Base-by-base conservation (phyloP, 1,284 basidiomycete genomes). In the Marasmius sp. region DNA sequence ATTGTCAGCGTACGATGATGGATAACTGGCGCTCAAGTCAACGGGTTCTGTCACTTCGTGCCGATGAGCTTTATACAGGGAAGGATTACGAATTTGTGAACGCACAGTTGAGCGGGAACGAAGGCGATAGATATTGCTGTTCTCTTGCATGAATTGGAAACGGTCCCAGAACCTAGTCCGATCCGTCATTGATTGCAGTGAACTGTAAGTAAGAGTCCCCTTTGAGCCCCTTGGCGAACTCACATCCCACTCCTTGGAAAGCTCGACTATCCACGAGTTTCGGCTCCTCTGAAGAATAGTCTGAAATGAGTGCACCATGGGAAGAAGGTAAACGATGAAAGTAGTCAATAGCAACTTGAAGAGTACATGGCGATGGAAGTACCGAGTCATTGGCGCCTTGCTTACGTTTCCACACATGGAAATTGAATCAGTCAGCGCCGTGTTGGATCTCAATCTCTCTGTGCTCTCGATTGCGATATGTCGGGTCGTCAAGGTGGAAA, bases 81-180 rank as follows among this genome's bases (percentile, higher is more conserved):
- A 48, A 57, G n/a, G 14, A 55, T 49, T 8, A 53, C 27, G 47
- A 58, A 60, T 45, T 54, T 45, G 49, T 49, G 9, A 61, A 65
- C 74, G 76, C 71, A 88, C 90, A 70, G 64, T 89, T 78, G 14
- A 93, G 68, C 18, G 91, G 92, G 68, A 85, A 92, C 1, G 87
- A 81, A 1, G 91, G 91, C 1, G 88, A 89, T 12, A 93, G 73
- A 67, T 86, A 87, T 62, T 92, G 87, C 60, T 93, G 91, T 67
- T 93, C 92, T 68, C 92, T 80, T 9, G 92, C 90, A 65, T 91
- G 88, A 36, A 91, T 85, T 2, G 91, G 91, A 69, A 93, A 93
- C 0, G 91, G 92, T 1, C 91, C 92, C 10, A 93, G 80, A 8
- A 89, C 83, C 88, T 89, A 63, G 7, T 36, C 36, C 39, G 27